phyloP scores from a whole-genome alignment of 495 filamentous ascomycete species.

The Aeminium ludgeri region DNA sequence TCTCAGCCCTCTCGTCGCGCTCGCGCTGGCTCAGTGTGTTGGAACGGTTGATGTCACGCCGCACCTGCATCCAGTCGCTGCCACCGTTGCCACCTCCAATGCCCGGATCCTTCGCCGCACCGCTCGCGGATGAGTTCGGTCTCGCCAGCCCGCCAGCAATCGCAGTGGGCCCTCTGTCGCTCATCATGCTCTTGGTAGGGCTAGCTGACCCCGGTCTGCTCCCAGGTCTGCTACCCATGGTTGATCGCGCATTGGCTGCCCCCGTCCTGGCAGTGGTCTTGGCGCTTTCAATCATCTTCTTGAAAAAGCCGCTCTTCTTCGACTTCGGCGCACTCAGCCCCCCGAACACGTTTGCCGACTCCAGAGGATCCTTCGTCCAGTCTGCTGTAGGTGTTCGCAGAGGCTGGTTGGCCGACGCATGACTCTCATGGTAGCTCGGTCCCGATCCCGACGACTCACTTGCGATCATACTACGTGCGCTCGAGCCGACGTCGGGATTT shows the following conservation, averaged over 20 bases:
- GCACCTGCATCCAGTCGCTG: slow-evolving; percentile 89
- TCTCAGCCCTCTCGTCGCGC: slow-evolving; percentile 66
- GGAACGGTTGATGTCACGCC: slow-evolving; percentile 84
- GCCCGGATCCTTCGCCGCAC: slow-evolving; percentile 48
- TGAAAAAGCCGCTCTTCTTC: slow-evolving; percentile 90
- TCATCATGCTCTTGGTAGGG: slow-evolving; percentile 18
- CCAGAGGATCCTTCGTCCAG: slow-evolving; percentile 28
- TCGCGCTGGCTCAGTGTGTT: slow-evolving; percentile 86
- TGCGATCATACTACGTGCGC: slow-evolving; percentile 8
- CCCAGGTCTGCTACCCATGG: slow-evolving; percentile 38
- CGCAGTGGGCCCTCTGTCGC: slow-evolving; percentile 29
- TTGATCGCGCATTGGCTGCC: slow-evolving; percentile 75
- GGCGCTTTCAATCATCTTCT: slow-evolving; percentile 85
- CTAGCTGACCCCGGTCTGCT: slow-evolving; percentile 15
- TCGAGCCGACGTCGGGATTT: slow-evolving; percentile 6
- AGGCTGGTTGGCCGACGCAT: slow-evolving; percentile 41
- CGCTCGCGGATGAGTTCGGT: slow-evolving; percentile 24
- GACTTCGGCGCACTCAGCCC: slow-evolving; percentile 73
- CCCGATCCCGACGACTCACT: slow-evolving; percentile 33
- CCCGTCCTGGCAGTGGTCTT: slow-evolving; percentile 91
- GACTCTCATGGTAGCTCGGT: slow-evolving; percentile 69
- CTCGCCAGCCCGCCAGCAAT: slow-evolving; percentile 34
- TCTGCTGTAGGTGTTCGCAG: slow-evolving; percentile 32
- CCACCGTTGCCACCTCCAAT: slow-evolving; percentile 37
- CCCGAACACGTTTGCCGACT: slow-evolving; percentile 44